Percentiles rank a stretch among this genome's conserved stretches.
These are phyloP conservation scores for Kodamaea suecica DNA, from an alignment of 1,139 yeast species.

Conservation along the genomic window DNA sequence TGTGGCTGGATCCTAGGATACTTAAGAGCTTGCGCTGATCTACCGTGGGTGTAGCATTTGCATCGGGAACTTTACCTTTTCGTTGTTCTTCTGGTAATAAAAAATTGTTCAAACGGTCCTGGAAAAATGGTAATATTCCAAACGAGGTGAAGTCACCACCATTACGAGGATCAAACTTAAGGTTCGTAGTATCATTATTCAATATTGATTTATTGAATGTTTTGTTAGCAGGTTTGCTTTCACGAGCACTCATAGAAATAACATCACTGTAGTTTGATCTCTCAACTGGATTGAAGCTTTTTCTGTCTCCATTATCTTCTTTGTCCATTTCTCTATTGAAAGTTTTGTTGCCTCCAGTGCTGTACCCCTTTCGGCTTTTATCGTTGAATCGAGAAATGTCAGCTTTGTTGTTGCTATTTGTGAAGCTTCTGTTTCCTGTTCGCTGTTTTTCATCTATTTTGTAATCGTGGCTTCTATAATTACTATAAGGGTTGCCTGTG, in stretches of 20 bases:
- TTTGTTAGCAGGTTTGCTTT: no score
- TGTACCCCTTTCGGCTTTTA: neutral
- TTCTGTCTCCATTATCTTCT: neutral
- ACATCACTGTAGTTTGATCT: no score
- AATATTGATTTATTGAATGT: neutral
- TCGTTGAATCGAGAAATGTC: neutral
- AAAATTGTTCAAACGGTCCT: conserved; percentile 20
- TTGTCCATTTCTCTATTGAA: neutral
- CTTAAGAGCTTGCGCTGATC: conserved; percentile 25
- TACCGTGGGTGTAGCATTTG: conserved; percentile 21
- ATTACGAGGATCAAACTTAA: conserved; percentile 17
- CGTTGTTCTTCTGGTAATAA: conserved; percentile 8
- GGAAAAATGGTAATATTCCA: conserved; percentile 31
- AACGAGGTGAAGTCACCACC: conserved; percentile 21
- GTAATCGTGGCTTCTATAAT: no score
- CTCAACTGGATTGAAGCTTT: no score
- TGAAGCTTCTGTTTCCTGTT: neutral
- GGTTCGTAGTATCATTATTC: neutral
- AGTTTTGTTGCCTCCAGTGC: neutral
- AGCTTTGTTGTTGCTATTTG: neutral
- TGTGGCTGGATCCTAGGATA: conserved; percentile 19
- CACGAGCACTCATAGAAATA: no score
- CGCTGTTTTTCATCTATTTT: no score
- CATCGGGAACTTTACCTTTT: conserved; percentile 9
- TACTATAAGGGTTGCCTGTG: no score